Evolutionary conservation across 2,329 filamentous ascomycete genomes (phyloP).

Genomic region (Aspergillus sp.): DNA sequence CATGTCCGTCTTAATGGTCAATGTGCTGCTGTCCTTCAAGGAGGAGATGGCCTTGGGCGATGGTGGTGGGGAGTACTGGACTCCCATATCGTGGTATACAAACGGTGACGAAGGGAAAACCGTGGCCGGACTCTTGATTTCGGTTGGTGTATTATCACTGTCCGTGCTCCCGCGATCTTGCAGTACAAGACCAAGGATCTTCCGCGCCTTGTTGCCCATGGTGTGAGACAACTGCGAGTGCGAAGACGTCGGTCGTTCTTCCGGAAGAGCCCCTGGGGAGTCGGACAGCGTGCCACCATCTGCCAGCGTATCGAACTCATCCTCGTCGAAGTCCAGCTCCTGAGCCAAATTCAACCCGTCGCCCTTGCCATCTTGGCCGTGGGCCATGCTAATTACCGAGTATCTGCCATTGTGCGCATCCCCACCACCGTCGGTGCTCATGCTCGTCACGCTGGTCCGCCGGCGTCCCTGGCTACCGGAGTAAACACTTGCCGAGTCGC

Average conservation of each 20-base stretch:
- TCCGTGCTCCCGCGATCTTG: conserved; percentile 18
- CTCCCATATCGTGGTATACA: conserved; percentile 64
- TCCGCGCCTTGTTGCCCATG: conserved; percentile 36
- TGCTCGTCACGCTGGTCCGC: conserved; percentile 50
- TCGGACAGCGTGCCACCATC: conserved; percentile 63
- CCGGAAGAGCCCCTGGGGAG: conserved; percentile 36
- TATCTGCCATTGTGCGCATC: conserved; percentile 56
- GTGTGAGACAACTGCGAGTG: conserved; percentile 30
- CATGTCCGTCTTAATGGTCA: conserved; percentile 28
- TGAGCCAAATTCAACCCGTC: conserved; percentile 76
- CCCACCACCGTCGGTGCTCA: conserved; percentile 43
- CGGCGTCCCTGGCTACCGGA: conserved; percentile 58
- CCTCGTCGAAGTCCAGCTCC: conserved; percentile 78
- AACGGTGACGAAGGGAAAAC: conserved; percentile 8
- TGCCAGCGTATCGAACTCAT: conserved; percentile 51
- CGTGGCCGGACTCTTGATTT: conserved; percentile 24
- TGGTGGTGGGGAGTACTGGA: conserved; percentile 75
- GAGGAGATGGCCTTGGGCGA: conserved; percentile 47
- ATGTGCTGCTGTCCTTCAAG: conserved; percentile 22
- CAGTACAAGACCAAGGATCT: conserved; percentile 38
- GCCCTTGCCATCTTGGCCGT: conserved; percentile 45
- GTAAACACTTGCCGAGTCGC: conserved; percentile 63
- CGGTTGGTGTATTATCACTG: conserved; percentile 14
- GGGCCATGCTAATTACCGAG: conserved; percentile 57
- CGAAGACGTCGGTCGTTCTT: conserved; percentile 36